Percentiles rank a stretch among this genome's conserved stretches.
Conservation (phyloP, 345 rosid genomes). For the Citrus cavaleriei region DNA sequence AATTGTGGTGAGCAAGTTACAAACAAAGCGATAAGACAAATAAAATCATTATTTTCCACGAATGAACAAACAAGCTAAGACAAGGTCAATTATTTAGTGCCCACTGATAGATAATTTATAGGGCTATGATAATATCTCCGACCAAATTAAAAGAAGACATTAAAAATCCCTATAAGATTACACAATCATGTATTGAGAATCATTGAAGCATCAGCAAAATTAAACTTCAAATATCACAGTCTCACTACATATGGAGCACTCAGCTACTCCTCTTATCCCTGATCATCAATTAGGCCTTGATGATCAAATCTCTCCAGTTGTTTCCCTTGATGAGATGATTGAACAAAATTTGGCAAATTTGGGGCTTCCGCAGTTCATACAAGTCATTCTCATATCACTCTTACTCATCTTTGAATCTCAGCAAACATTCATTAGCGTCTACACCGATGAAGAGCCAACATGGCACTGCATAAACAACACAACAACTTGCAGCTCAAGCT, state of each 20-base stretch:
- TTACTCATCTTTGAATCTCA: constrained; percentile 54
- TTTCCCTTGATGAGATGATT: constrained; percentile 31
- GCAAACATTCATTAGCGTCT: constrained; percentile 53
- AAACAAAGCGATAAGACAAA: background rate
- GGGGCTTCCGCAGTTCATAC: constrained; percentile 36
- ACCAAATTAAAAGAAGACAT: background rate
- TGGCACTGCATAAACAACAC: constrained; percentile 41
- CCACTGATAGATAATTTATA: background rate
- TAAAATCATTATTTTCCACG: background rate
- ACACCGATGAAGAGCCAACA: constrained; percentile 49
- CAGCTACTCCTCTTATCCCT: background rate
- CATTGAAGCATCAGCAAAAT: background rate
- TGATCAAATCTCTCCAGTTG: background rate
- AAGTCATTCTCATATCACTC: constrained; percentile 46
- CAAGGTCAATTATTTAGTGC: background rate
- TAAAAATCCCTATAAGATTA: background rate
- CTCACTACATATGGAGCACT: background rate
- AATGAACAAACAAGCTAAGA: background rate
- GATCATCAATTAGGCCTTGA: background rate
- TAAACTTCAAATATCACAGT: background rate
- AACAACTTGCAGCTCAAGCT: constrained; percentile 15
- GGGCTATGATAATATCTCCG: background rate
- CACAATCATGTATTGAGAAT: background rate
- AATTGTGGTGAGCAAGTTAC: background rate
- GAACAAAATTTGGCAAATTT: constrained; percentile 30